Evolutionary conservation across 371 early-diverging fungal species (phyloP), one percentile per base, ranked within the genome.

Genomic region (Rhizopus sp.): DNA sequence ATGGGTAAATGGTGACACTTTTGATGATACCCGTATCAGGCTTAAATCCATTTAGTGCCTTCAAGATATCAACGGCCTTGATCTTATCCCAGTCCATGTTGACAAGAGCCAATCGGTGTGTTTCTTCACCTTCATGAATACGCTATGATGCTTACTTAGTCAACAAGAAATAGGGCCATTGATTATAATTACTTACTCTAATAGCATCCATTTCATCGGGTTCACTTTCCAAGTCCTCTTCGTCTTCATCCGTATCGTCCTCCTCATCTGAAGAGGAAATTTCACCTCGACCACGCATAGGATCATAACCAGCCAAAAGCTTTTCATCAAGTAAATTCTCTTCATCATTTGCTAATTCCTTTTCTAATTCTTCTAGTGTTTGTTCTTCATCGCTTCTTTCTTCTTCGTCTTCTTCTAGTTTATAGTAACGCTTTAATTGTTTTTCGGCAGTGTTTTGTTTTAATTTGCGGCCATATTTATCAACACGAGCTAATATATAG

Each of bases 71-170:
- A 0, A 77, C 69, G 0, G 97, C 89, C 62, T 84, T 89, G 51
- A 95, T 78, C 48, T 95, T 86, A 62, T 96, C 96, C 99, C 99
- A 66, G 75, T 99, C 99, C 87, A 99, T 72, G 63, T 97, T 97
- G 16, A 99, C 93, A 15, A 88, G 84, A 10, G 98, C 99, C 50
- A 99, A 82, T 29, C 99, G 81, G 29, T 75, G 73, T 0, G 98
- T 91, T 50, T 92, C 92, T 5, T 94, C 95, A 35, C 96, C 96
- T 37, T 76, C 75, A 4, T 91, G 89, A 38, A 94, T 83, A 47
- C 82, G 66, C 47, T 80, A 38, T 65, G 71, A 9, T 35, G 63
- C 5, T 58, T 51, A 6, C 60, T 53, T 15, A 31, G 54, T 17
- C 58, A 53, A 40, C 32, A 58, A 8, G 58, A 64, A 3, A 33